Evolutionary conservation across 1,284 basidiomycete species (phyloP).

Genomic region (Phellinidium pouzarii): DNA sequence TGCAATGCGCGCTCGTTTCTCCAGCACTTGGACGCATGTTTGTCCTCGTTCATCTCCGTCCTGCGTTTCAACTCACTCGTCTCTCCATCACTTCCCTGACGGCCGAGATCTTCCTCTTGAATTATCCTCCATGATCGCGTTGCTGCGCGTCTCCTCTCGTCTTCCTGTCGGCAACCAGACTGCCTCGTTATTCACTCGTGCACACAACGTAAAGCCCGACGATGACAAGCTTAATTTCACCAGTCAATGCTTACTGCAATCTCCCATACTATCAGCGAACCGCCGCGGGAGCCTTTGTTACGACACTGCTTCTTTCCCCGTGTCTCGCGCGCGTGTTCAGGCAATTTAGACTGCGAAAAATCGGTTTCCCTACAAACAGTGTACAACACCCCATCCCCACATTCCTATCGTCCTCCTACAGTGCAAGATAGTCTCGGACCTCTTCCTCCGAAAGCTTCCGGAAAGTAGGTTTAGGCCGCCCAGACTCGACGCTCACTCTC

Average conservation of each 20-base stretch:
- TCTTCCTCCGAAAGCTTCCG: slow-evolving; percentile 92
- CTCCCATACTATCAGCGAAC: not conserved
- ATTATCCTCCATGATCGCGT: too few species aligned
- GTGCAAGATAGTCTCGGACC: slow-evolving; percentile 86
- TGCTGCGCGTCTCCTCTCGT: not conserved
- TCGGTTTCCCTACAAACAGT: slow-evolving; percentile 18
- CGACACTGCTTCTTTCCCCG: not conserved
- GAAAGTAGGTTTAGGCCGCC: slow-evolving; percentile 80
- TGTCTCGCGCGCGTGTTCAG: not conserved
- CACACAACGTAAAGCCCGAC: slow-evolving; percentile 2
- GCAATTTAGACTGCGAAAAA: slow-evolving; percentile 8
- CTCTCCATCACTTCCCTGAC: slow-evolving; percentile 4
- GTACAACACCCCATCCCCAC: slow-evolving; percentile 22
- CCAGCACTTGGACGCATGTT: not conserved
- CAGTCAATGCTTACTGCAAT: not conserved
- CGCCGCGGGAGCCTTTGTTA: not conserved
- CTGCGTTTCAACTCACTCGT: not conserved
- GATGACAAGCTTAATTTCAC: slow-evolving; percentile 7
- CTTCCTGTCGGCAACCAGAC: not conserved
- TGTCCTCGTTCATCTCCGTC: not conserved
- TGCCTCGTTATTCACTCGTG: not conserved
- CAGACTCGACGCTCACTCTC: slow-evolving; percentile 67
- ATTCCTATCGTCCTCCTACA: slow-evolving; percentile 37
- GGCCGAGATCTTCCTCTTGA: too few species aligned
- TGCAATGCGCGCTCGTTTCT: too few species aligned